Conservation (phyloP, 768 basidiomycete species). For the Lactifluus pinguis region DNA sequence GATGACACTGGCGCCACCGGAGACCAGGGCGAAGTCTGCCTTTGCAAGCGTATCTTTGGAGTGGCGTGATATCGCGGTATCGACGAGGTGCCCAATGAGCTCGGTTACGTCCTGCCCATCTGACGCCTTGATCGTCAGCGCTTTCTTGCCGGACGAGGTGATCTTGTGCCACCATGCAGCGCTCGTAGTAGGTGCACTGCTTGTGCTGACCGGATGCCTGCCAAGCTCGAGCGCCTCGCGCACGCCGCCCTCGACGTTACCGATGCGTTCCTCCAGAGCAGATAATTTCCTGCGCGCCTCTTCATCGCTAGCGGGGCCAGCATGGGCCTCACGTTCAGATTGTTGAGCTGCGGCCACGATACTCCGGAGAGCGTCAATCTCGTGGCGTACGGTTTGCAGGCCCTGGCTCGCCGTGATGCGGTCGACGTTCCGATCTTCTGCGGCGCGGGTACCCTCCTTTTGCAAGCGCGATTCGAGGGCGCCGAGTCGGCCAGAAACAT, state of each 20-base stretch:
- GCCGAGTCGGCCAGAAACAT: conserved; percentile 46
- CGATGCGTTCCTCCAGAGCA: conserved; percentile 54
- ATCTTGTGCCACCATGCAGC: conserved; percentile 67
- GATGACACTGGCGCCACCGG: conserved; percentile 72
- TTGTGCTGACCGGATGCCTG: conserved; percentile 37
- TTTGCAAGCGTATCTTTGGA: conserved; percentile 75
- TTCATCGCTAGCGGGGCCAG: conserved; percentile 34
- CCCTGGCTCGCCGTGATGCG: conserved; percentile 27
- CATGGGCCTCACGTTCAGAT: conserved; percentile 5
- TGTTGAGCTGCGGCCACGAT: conserved; percentile 28
- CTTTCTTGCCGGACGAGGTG: conserved; percentile 29
- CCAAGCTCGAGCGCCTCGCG: conserved; percentile 66
- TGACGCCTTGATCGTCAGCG: conserved; percentile 55
- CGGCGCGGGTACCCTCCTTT: conserved; percentile 35
- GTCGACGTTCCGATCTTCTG: conserved; percentile 45
- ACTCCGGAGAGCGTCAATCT: conserved; percentile 15
- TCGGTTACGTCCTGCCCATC: conserved; percentile 68
- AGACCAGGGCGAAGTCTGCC: conserved; percentile 79
- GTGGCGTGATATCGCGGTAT: conserved; percentile 57
- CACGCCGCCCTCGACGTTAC: conserved; percentile 50
- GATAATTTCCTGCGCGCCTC: conserved; percentile 47
- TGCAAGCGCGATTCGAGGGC: conserved; percentile 47
- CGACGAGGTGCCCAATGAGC: conserved; percentile 68
- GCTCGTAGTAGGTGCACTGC: conserved; percentile 25
- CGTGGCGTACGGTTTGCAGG: conserved; percentile 18